Percentiles rank a stretch among this genome's conserved stretches.
These are phyloP conservation scores for Taphrina betulina DNA, from an alignment of 1,139 yeast genomes.

Conservation along the genomic window DNA sequence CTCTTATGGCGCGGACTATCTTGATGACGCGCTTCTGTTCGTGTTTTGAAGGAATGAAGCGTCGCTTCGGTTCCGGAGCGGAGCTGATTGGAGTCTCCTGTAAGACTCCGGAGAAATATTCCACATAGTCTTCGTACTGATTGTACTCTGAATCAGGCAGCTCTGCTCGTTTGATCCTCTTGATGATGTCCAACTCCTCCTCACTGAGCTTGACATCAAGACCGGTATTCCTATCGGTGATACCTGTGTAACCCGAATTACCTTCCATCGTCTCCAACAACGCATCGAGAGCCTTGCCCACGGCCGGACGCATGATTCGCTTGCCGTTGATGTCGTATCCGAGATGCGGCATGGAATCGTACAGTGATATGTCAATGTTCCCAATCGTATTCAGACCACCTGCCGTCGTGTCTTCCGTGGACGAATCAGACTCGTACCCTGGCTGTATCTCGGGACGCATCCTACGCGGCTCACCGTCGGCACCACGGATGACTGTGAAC, in stretches of 20 bases:
- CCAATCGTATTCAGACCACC: constrained; percentile 70
- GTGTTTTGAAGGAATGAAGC: constrained; percentile 93
- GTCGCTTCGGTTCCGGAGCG: constrained; percentile 92
- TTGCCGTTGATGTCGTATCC: constrained; percentile 97
- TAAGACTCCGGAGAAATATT: constrained; percentile 85
- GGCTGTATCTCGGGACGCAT: constrained; percentile 90
- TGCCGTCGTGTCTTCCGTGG: constrained; percentile 68
- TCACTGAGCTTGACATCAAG: constrained; percentile 76
- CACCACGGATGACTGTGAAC: constrained; percentile 45
- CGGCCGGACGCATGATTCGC: constrained; percentile 97
- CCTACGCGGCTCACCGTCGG: constrained; percentile 77
- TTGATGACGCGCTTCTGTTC: constrained; percentile 86
- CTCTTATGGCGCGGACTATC: constrained; percentile 92
- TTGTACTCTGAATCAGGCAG: constrained; percentile 75
- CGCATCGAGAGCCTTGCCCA: constrained; percentile 89
- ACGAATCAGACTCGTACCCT: constrained; percentile 87
- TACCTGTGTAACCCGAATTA: constrained; percentile 98
- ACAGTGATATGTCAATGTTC: constrained; percentile 85
- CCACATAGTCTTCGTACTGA: constrained; percentile 91
- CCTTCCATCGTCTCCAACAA: constrained; percentile 84
- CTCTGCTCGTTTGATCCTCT: constrained; percentile 81
- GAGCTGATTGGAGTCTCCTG: constrained; percentile 94
- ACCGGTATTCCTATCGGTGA: constrained; percentile 88
- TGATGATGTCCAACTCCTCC: constrained; percentile 85
- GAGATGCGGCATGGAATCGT: constrained; percentile 95